Evolutionary conservation across 2,329 filamentous ascomycete species (phyloP), one percentile per base, ranked within the genome.

Genomic region (Massarina eburnea): DNA sequence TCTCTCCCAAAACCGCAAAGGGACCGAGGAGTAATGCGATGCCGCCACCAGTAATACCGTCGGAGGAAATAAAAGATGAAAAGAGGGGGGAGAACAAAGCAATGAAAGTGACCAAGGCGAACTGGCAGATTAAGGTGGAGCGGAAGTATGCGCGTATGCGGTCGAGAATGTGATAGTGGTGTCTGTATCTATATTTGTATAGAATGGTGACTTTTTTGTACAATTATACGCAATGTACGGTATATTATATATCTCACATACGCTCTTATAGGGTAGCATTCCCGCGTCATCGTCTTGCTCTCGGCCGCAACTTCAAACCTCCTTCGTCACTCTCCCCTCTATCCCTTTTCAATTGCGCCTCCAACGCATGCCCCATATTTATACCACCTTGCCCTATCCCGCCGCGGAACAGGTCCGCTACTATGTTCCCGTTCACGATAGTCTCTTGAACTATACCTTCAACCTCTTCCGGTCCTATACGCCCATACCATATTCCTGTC

Each of bases 401-500:
- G 0, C 89, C 89, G 49, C 89, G 73, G 52, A 91, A 89, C 62
- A 89, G 72, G 49, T 91, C 85, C 21, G 74, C 75, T 22, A 94
- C 81, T 0, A 94, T 79, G 22, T 76, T 81, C 1, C 89, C 88
- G 19, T 76, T 75, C 6, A 83, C 35, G 1, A 94, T 71, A 4
- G 89, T 92, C 74, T 90, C 84, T 17, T 76, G 71, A 4, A 94
- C 77, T 37, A 94, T 81, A 0, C 88, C 89, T 62, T 91, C 85
- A 0, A 91, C 87, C 64, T 92, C 81, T 61, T 77, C 80, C 3
- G 88, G 85, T 55, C 86, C 85, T 1, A 94, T 85, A 32, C 89
- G 74, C 0, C 89, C 89, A 66, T 94, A 94, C 89, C 89, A 94
- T 2, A 94, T 80, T 1, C 88, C 88, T 59, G 81, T 81, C 0